Percentiles rank a stretch among this genome's conserved stretches.
Conservation (phyloP, 208 protist genomes). For the Trichomonas gallinae region DNA sequence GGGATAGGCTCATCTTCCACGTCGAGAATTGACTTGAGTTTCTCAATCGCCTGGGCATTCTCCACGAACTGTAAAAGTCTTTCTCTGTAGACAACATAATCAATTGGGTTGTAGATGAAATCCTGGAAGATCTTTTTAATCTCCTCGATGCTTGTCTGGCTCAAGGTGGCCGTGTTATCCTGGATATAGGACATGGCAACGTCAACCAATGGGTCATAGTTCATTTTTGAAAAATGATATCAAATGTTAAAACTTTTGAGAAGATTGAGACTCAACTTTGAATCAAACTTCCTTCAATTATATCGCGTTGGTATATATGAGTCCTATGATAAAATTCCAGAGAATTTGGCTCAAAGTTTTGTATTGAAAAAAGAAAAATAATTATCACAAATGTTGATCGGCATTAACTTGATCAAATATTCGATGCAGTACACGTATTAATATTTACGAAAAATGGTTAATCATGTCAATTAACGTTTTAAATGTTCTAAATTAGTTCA, state of each 20-base stretch:
- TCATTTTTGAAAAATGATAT: not conserved
- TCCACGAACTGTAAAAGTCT: not conserved
- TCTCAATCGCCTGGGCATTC: not conserved
- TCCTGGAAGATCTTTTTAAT: not conserved
- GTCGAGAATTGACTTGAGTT: not conserved
- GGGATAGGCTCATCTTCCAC: not conserved
- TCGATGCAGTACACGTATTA: no score
- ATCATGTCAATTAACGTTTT: no score
- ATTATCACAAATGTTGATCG: no score
- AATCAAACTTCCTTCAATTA: not conserved
- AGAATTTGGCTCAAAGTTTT: no score
- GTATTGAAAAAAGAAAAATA: no score
- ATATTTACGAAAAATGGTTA: no score
- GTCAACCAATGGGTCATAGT: not conserved
- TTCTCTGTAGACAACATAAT: not conserved
- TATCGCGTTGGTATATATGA: not conserved
- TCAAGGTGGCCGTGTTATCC: not conserved
- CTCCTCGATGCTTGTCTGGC: not conserved
- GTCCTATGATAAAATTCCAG: no score
- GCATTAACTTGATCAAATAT: no score
- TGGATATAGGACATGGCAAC: not conserved
- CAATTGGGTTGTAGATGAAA: not conserved
- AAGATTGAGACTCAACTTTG: not conserved
- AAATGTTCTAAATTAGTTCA: no score
- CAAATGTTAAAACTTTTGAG: not conserved